Conservation (phyloP, 2,329 filamentous ascomycete genomes). For the Cercospora zeina region DNA sequence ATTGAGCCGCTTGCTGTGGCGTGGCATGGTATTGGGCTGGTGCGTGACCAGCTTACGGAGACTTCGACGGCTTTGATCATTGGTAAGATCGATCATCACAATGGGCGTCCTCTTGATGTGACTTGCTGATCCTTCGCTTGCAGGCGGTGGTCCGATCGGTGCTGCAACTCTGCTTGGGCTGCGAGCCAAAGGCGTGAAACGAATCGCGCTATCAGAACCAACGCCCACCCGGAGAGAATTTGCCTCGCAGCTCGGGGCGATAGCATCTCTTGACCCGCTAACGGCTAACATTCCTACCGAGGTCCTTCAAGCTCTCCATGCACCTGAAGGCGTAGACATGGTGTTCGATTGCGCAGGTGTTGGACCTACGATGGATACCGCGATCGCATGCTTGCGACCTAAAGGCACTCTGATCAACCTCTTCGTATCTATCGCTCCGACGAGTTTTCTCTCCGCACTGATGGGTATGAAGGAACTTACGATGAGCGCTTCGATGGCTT, state of each 20-base stretch:
- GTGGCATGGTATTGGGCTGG: slow-evolving; percentile 15
- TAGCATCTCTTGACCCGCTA: slow-evolving; percentile 5
- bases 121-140: not conserved
- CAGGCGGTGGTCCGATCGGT: slow-evolving; percentile 19
- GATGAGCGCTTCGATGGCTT: slow-evolving; percentile 6
- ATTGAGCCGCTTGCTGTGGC: slow-evolving; percentile 20
- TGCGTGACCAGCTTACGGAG: not conserved
- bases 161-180: slow-evolving; percentile 16
- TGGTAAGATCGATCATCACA: not conserved
- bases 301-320: not conserved
- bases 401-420: slow-evolving; percentile 14
- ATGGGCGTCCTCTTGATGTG: not conserved
- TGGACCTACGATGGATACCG: slow-evolving; percentile 16
- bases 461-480: slow-evolving; percentile 17
- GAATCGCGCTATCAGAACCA: slow-evolving; percentile 19
- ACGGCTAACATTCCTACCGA: slow-evolving; percentile 5
- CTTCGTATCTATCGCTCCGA: slow-evolving; percentile 6
- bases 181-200: slow-evolving; percentile 15
- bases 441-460: slow-evolving; percentile 6
- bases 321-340: slow-evolving; percentile 11
- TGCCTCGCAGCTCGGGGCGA: slow-evolving; percentile 4
- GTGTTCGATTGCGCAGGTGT: slow-evolving; percentile 21
- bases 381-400: slow-evolving; percentile 10
- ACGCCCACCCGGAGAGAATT: slow-evolving; percentile 8
- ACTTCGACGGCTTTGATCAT: slow-evolving; percentile 14